Evolutionary conservation across 345 rosid genomes (phyloP), one percentile per base, ranked within the genome.

Genomic region (Pugionium dolabratum): DNA sequence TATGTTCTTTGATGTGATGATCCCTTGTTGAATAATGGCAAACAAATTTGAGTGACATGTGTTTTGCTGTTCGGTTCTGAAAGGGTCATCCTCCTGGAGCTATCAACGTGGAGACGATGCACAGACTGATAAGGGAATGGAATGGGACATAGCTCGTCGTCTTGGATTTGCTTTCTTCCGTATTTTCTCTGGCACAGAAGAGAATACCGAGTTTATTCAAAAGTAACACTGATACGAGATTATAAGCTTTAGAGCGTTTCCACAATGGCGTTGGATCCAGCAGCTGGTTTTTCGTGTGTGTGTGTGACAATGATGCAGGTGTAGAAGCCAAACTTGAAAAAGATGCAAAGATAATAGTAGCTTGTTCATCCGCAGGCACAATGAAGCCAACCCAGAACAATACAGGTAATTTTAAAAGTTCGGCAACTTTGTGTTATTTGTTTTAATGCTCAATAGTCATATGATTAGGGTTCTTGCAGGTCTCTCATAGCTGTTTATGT

Each of bases 91-190:
- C 97, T 32, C 83, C 92, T 0, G 99, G 92, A 57, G 99, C 98
- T 40, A 82, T 88, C 59, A 94, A 90, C 64, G 84, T 90, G 71
- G 96, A 94, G 77, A 18, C 18, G 18, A 82, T 94, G 67, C 90
- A 94, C 54, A 88, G 97, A 72, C 88, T 94, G 34, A 94, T 94
- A 75, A 84, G 85, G 78, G 99, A 94, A 66, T 90, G 97, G 99
- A 94, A 32, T 94, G 99, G 99, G 99, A 94, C 78, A 94, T 94
- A 29, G 96, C 96, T 30, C 85, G 97, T 48, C 90, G 99, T 42
- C 95, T 90, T 59, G 99, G 96, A 33, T 94, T 94, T 68, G 97
- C 97, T 9, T 88, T 94, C 80, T 90, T 90, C 1, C 97, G 99
- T 80, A 94, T 94, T 73, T 90, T 94, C 60, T 75, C 96, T 7